Base-by-base conservation (phyloP, 306 rosid genomes). In the Inga laurina region DNA sequence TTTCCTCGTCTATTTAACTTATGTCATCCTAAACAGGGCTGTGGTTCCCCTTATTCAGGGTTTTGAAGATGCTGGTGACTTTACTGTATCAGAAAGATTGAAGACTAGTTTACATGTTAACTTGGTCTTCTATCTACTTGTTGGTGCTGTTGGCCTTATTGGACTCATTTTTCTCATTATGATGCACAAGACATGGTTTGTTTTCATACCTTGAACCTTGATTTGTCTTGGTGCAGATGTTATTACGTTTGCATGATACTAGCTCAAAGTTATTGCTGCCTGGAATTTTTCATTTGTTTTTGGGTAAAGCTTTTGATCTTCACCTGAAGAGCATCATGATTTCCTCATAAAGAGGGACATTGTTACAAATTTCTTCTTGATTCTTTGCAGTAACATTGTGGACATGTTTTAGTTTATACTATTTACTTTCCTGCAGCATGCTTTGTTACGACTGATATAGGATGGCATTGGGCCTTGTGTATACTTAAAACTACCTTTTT, bases 11-110 rank as follows among this genome's bases (percentile, higher is more conserved):
- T 39, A 79, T 84, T 84, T 56, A 48, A 80, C 76, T 80, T 84
- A 80, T 85, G 71, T 86, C 87, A 86, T 88, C 83, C 92, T 89
- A 87, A 93, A 85, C 98, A 96, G 99, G 99, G 94, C 93, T 84
- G 93, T 92, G 94, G 98, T 92, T 89, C 99, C 99, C 87, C 99
- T 96, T 92, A 93, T 96, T 88, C 98, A 96, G 93, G 99, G 99
- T 86, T 96, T 89, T 88, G 99, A 96, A 92, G 99, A 96, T 79
- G 98, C 99, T 67, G 99, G 98, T 75, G 99, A 96, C 88, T 96
- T 96, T 86, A 92, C 97, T 35, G 80, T 91, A 70, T 70, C 90
- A 81, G 96, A 93, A 89, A 92, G 97, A 87, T 88, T 96, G 94
- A 93, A 90, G 92, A 93, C 97, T 85, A 96, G 99, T 79, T 85